A percentile compares a stretch with the other conserved stretches of the same genome.
These are phyloP conservation scores for Benincasa hispida DNA, from an alignment of 306 rosid genomes.

Conservation along the genomic window DNA sequence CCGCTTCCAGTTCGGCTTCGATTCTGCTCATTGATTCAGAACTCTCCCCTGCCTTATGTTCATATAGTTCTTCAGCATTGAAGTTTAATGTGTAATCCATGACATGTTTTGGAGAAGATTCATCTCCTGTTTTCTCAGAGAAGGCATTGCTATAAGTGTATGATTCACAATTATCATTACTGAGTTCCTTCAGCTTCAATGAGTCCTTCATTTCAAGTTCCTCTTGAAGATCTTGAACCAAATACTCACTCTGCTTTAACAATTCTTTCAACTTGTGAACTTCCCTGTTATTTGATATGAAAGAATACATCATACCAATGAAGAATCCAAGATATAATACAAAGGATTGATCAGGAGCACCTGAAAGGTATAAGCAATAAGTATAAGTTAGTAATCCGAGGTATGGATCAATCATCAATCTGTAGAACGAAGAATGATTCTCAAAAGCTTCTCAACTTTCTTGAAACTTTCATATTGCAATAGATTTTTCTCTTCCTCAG, in stretches of 20 bases:
- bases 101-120: constrained; percentile 30
- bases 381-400: neutral
- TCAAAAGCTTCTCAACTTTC: neutral
- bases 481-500: neutral
- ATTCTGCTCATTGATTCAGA: constrained; percentile 63
- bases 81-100: constrained; percentile 19
- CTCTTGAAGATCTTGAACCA: constrained; percentile 85
- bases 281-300: constrained; percentile 39
- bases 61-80: constrained; percentile 19
- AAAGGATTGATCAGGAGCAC: constrained; percentile 6
- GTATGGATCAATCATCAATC: neutral
- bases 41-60: constrained; percentile 41
- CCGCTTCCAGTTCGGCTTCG: constrained; percentile 97
- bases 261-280: constrained; percentile 36
- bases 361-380: neutral
- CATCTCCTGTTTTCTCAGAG: constrained; percentile 25
- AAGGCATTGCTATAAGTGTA: constrained; percentile 32
- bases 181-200: constrained; percentile 62
- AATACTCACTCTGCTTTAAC: constrained; percentile 57
- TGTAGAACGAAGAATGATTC: neutral
- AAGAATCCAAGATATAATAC: constrained; percentile 61
- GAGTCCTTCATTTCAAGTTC: constrained; percentile 84
- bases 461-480: neutral
- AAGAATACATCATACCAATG: constrained; percentile 45
- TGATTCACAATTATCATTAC: constrained; percentile 42